A percentile compares a stretch with the other conserved stretches of the same genome.
Conservation (phyloP, 176 grass and related monocot species). For the Carex kokanica region DNA sequence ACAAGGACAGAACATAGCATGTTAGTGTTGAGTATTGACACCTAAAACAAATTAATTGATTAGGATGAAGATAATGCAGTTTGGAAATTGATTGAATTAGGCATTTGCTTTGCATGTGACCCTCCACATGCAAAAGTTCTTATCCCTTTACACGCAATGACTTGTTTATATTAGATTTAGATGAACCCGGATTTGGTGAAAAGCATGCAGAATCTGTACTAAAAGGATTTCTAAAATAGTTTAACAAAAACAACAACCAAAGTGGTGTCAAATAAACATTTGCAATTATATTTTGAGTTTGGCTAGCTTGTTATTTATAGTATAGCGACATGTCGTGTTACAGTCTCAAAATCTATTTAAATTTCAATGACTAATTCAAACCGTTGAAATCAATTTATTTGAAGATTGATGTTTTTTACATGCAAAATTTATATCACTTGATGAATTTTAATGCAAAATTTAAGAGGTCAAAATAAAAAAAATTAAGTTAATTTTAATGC, state of each 20-base stretch:
- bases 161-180: background rate
- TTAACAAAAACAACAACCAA: background rate
- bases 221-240: background rate
- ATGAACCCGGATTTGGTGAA: background rate
- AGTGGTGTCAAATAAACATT: too few species aligned
- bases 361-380: too few species aligned
- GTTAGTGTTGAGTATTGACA: background rate
- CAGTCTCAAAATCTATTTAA: too few species aligned
- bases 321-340: too few species aligned
- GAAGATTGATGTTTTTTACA: too few species aligned
- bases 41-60: background rate
- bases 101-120: conserved; percentile 18
- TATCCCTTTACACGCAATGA: background rate
- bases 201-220: background rate
- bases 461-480: too few species aligned
- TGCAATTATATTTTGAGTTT: too few species aligned
- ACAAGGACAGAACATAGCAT: conserved; percentile 7
- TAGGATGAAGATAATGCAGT: background rate
- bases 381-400: too few species aligned
- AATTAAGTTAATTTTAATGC: too few species aligned
- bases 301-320: too few species aligned
- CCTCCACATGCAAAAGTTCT: conserved; percentile 3
- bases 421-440: too few species aligned
- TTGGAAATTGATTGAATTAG: background rate
- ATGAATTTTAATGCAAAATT: too few species aligned